phyloP scores from a whole-genome alignment of 495 filamentous ascomycete species.

The Hypoxylon rickii region DNA sequence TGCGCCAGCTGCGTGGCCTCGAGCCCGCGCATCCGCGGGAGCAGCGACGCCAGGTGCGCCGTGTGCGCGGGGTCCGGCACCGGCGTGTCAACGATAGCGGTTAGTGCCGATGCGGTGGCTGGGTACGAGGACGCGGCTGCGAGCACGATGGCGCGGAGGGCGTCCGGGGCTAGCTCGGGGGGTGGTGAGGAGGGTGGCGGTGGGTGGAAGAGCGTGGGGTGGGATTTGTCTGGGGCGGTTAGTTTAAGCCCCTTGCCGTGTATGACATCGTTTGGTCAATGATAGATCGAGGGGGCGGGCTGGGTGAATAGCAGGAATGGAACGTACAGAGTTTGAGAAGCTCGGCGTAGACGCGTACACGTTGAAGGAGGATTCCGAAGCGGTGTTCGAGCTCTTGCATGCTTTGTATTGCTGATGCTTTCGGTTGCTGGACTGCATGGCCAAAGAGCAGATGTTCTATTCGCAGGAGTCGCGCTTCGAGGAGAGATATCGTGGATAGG shows the following conservation, averaged over 20 bases:
- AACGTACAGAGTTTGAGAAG: conserved; percentile 56
- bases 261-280: too few relatives aligned
- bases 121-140: conserved; percentile 75
- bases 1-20: conserved; percentile 71
- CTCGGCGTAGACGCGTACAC: conserved; percentile 51
- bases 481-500: conserved; percentile 69
- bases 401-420: conserved; percentile 52
- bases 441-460: conserved; percentile 78
- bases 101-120: conserved; percentile 75
- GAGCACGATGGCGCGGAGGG: conserved; percentile 69
- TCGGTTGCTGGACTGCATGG: conserved; percentile 44
- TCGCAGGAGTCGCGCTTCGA: conserved; percentile 74
- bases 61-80: conserved; percentile 71
- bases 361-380: conserved; percentile 44
- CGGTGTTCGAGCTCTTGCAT: conserved; percentile 68
- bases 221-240: conserved; percentile 43
- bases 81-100: conserved; percentile 74
- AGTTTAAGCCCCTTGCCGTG: neutral
- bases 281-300: too few relatives aligned
- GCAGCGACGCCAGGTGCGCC: conserved; percentile 67
- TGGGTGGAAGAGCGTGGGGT: conserved; percentile 54
- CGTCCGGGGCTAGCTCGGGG: conserved; percentile 46
- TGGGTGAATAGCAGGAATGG: neutral
- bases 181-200: conserved; percentile 44
- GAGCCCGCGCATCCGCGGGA: conserved; percentile 71